Evolutionary conservation across 2,329 filamentous ascomycete genomes (phyloP), one percentile per base, ranked within the genome.

Genomic region (Lasiodiplodia hormozganensis): DNA sequence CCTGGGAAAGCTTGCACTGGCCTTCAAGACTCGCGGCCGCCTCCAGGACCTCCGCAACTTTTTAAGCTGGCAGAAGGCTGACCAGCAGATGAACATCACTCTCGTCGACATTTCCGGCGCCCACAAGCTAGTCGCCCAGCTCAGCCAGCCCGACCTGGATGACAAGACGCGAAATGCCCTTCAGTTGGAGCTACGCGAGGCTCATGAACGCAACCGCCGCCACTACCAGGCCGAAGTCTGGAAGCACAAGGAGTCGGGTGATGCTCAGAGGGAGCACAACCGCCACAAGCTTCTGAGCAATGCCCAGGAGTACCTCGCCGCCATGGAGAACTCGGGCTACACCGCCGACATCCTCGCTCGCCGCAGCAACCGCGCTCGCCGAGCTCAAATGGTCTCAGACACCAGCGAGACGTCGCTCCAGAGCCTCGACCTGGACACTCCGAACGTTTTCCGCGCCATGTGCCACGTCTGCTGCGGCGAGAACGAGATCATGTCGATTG

Each of bases 381-480:
- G 76, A 7, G 76, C 76, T 6, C 73, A 74, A 43, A 68, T 67
- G 2, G 72, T 72, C 3, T 40, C 52, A 2, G 16, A 18, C 1
- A 38, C 38, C n/a, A 36, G 53, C 4, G 65, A 58, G 7, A 51
- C 40, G 14, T 11, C 38, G 1, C 66, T 75, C 3, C 65, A 71
- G 1, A 72, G 70, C 16, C 70, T 79, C 0, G 73, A 79, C 58
- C 69, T 79, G 8, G 73, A 75, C 4, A 70, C 68, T 4, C 71
- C 74, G 3, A 68, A 75, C 2, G 65, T 53, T 3, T 78, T 68
- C 70, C 75, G 72, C 51, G 73, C 73, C 14, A 74, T 71, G 28
- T 78, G 77, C 62, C 71, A 70, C 4, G 71, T 79, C 18, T 79
- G 76, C 68, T 77, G 75, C 64, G 76, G 75, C 36, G 74, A 78